A percentile compares a stretch with the other conserved stretches of the same genome.
These are phyloP conservation scores for Porcisia hertigi DNA, from an alignment of 208 protist genomes.

Conservation along the genomic window DNA sequence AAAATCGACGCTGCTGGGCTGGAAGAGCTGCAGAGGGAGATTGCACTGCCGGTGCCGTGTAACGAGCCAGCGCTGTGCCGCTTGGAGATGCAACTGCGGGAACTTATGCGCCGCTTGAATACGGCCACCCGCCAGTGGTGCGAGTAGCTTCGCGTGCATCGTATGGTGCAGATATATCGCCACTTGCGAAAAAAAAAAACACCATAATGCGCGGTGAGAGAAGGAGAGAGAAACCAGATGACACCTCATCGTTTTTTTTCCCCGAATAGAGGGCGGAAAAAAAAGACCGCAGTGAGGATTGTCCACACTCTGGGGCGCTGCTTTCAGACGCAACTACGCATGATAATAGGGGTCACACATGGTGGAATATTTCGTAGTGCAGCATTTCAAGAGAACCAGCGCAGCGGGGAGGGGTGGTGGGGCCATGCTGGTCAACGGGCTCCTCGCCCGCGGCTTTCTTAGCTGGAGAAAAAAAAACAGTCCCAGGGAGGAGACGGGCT, in stretches of 20 bases:
- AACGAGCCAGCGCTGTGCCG: slow-evolving; percentile 43
- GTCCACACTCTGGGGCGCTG: too few relatives aligned
- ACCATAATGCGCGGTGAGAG: too few relatives aligned
- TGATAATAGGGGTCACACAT: too few relatives aligned
- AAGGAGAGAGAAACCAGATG: not conserved
- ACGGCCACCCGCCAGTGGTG: slow-evolving; percentile 52
- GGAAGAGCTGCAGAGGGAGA: slow-evolving; percentile 58
- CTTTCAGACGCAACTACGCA: too few relatives aligned
- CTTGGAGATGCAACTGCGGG: slow-evolving; percentile 66
- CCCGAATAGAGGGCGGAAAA: not conserved
- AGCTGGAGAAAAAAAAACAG: not conserved
- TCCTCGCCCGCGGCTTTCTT: not conserved
- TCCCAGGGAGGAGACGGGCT: too few relatives aligned
- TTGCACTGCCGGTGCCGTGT: slow-evolving; percentile 49
- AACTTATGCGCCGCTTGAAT: slow-evolving; percentile 73
- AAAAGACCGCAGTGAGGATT: too few relatives aligned
- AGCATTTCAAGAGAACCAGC: not conserved
- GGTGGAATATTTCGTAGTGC: not conserved
- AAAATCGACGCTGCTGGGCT: slow-evolving; percentile 55
- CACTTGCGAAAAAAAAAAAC: not conserved
- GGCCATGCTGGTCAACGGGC: not conserved
- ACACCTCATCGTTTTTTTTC: not conserved
- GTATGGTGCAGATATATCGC: not conserved
- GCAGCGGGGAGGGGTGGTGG: not conserved
- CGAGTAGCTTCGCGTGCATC: slow-evolving; percentile 78